phyloP scores from a whole-genome alignment of 805 yeast genomes.

The Teunomyces pallodes region DNA sequence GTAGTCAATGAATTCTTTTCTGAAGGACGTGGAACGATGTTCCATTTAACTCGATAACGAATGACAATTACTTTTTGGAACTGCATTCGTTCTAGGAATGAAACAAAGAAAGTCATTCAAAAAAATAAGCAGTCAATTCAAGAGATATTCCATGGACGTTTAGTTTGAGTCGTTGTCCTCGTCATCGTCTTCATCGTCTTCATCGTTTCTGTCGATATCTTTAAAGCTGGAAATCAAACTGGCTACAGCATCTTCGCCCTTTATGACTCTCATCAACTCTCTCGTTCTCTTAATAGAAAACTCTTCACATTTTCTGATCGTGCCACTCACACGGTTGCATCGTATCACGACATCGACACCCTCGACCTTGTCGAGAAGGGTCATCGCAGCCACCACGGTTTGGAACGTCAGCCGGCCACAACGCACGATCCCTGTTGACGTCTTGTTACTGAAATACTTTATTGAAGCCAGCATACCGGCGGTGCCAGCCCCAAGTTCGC shows the following conservation, averaged over 20 bases:
- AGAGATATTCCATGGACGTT: not conserved
- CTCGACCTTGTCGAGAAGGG: conserved; percentile 51
- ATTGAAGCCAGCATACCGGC: conserved; percentile 58
- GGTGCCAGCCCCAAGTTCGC: conserved; percentile 73
- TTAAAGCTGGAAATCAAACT: not conserved
- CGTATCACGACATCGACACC: conserved; percentile 52
- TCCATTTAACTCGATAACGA: conserved; percentile 11
- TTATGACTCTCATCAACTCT: conserved; percentile 28
- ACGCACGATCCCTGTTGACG: conserved; percentile 82
- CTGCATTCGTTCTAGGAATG: conserved; percentile 7
- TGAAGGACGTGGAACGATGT: conserved; percentile 7
- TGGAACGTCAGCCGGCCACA: conserved; percentile 66
- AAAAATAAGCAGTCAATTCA: conserved; percentile 4
- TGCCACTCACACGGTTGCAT: conserved; percentile 75
- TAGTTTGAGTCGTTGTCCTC: not conserved
- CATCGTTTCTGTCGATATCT: conserved; percentile 1
- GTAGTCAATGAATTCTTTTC: conserved; percentile 9
- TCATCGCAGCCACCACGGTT: conserved; percentile 64
- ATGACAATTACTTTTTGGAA: conserved; percentile 9
- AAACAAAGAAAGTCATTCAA: conserved; percentile 8
- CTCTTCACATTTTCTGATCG: conserved; percentile 80
- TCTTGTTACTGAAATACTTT: conserved; percentile 77
- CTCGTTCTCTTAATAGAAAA: conserved; percentile 53
- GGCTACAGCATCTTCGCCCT: conserved; percentile 7
- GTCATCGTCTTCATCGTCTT: not conserved